phyloP scores from a whole-genome alignment of 345 rosid genomes.

The Pistacia integerrima region DNA sequence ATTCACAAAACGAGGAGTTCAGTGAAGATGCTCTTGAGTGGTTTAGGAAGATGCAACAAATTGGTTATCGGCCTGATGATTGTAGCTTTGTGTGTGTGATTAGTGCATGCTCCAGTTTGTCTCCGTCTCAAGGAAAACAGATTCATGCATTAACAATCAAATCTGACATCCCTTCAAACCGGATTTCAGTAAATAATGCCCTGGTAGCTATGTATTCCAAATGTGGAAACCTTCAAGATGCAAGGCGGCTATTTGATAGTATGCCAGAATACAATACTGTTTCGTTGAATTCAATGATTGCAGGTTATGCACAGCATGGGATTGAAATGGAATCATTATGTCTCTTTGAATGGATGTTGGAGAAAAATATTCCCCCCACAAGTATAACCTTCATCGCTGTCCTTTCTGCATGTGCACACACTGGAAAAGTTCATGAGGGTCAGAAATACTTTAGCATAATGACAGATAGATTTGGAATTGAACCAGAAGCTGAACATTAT shows the following conservation, averaged over 20 bases:
- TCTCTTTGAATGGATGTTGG: conserved; percentile 71
- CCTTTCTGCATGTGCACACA: conserved; percentile 87
- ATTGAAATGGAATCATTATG: conserved; percentile 51
- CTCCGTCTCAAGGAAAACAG: conserved; percentile 83
- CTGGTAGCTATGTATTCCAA: conserved; percentile 74
- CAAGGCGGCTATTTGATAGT: conserved; percentile 63
- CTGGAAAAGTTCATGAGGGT: conserved; percentile 72
- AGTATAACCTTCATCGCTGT: conserved; percentile 78
- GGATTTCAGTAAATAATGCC: conserved; percentile 68
- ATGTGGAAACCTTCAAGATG: conserved; percentile 72
- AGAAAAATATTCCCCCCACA: conserved; percentile 52
- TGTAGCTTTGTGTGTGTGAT: conserved; percentile 81
- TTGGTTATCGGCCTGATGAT: conserved; percentile 77
- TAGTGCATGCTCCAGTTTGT: conserved; percentile 73
- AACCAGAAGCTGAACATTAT: conserved; percentile 88
- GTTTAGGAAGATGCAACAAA: conserved; percentile 59
- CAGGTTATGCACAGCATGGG: conserved; percentile 84
- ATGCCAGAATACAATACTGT: conserved; percentile 71
- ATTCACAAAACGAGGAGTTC: conserved; percentile 63
- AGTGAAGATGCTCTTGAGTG: conserved; percentile 68
- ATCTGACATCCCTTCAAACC: conserved; percentile 65
- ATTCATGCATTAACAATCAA: conserved; percentile 71
- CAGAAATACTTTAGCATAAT: conserved; percentile 62
- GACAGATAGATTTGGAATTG: conserved; percentile 62
- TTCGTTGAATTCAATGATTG: conserved; percentile 76